phyloP scores from a whole-genome alignment of 1,284 basidiomycete species.

The Naganishia sp. region DNA sequence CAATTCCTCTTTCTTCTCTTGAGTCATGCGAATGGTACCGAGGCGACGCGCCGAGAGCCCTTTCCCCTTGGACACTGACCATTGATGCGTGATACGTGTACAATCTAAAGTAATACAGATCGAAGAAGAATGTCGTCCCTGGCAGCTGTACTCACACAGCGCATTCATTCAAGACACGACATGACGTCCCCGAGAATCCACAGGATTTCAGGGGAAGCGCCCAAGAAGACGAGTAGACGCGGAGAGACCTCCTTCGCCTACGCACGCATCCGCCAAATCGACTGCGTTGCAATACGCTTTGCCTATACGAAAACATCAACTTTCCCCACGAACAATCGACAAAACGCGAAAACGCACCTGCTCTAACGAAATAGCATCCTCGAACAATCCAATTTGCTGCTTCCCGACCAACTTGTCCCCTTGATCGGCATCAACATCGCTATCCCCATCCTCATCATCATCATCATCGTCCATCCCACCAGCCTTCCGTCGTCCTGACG shows the following conservation, averaged over 20 bases:
- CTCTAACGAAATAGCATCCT: slow-evolving; percentile 80
- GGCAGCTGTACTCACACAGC: background rate
- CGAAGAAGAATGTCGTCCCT: too few relatives aligned
- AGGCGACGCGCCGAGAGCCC: background rate
- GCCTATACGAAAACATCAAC: slow-evolving; percentile 42
- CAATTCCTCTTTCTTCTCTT: too few relatives aligned
- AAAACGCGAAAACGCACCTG: slow-evolving; percentile 62
- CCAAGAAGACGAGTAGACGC: background rate
- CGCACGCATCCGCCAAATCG: slow-evolving; percentile 52
- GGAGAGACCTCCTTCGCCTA: background rate
- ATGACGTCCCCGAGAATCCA: background rate
- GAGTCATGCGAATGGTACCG: background rate
- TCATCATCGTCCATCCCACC: slow-evolving; percentile 50
- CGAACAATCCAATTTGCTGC: slow-evolving; percentile 66
- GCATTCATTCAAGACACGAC: background rate
- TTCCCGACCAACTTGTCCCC: slow-evolving; percentile 43
- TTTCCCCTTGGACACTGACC: background rate
- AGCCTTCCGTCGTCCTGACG: slow-evolving; percentile 46
- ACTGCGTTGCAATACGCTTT: slow-evolving; percentile 57
- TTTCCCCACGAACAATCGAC: background rate
- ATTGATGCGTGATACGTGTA: background rate
- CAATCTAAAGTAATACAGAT: background rate
- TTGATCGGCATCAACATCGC: slow-evolving; percentile 22
- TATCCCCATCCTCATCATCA: slow-evolving; percentile 63
- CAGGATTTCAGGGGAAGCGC: background rate